Percentiles rank a stretch among this genome's conserved stretches.
Evolutionary conservation across 805 yeast species (phyloP).

Genomic region (Wickerhamiella domercqiae): DNA sequence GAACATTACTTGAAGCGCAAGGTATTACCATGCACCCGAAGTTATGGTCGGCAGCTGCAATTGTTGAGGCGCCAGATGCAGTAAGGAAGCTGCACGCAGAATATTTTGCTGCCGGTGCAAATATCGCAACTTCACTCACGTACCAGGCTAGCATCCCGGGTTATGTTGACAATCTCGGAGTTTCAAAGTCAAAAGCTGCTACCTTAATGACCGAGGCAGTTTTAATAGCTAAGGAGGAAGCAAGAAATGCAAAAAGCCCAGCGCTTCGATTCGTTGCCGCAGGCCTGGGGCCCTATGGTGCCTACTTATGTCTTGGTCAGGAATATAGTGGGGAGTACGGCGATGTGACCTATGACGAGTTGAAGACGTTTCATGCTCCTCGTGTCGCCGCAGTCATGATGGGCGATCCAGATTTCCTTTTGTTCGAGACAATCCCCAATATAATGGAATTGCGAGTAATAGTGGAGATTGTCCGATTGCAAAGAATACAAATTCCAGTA

Average conservation of each 20-base stretch:
- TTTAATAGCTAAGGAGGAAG: constrained; percentile 19
- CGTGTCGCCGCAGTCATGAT: constrained; percentile 28
- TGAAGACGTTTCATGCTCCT: constrained; percentile 38
- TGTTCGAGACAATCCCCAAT: constrained; percentile 61
- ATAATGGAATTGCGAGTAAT: constrained; percentile 40
- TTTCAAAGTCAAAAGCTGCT: constrained; percentile 5
- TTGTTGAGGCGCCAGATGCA: constrained; percentile 28
- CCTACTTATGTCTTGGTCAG: constrained; percentile 47
- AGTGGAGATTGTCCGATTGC: constrained; percentile 12
- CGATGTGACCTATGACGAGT: constrained; percentile 24
- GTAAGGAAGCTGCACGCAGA: constrained; percentile 35
- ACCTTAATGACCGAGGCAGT: constrained; percentile 13
- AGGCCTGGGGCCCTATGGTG: constrained; percentile 67
- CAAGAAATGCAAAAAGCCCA: constrained; percentile 6
- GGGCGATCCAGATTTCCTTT: constrained; percentile 35
- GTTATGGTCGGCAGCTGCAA: constrained; percentile 48
- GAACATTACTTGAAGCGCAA: constrained; percentile 42
- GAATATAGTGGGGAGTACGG: constrained; percentile 63
- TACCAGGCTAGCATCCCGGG: constrained; percentile 43
- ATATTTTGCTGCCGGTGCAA: constrained; percentile 40
- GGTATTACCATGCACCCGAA: constrained; percentile 32
- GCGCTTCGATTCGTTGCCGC: constrained; percentile 31
- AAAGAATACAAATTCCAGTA: constrained; percentile 22
- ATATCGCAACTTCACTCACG: constrained; percentile 39
- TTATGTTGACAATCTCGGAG: constrained; percentile 15